Percentiles rank a stretch among this genome's conserved stretches.
phyloP scores from a whole-genome alignment of 2,329 filamentous ascomycete genomes.

The Lojkania enalia region DNA sequence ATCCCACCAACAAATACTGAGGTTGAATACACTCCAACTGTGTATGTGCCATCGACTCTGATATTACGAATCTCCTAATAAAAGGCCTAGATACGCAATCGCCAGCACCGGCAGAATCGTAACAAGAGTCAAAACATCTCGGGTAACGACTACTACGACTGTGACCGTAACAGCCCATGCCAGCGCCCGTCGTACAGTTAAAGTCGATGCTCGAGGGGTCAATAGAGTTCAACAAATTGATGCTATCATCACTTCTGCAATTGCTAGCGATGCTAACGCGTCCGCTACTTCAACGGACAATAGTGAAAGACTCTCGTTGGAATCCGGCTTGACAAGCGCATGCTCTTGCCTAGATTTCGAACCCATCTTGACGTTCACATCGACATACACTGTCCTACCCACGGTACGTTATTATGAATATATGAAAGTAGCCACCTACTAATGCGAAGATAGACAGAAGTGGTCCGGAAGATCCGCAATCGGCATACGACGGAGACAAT shows the following conservation, averaged over 20 bases:
- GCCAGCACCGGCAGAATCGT: constrained; percentile 11
- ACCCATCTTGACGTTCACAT: constrained; percentile 34
- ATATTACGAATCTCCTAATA: too few species aligned
- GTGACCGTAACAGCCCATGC: constrained; percentile 22
- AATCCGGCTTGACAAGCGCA: constrained; percentile 30
- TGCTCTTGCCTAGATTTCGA: constrained; percentile 35
- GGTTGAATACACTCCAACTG: constrained; percentile 25
- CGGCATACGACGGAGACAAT: neutral
- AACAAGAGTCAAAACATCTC: neutral
- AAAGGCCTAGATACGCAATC: constrained; percentile 8
- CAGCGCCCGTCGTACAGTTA: neutral
- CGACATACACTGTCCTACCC: constrained; percentile 26
- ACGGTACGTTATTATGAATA: constrained; percentile 23
- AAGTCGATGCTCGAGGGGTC: constrained; percentile 16
- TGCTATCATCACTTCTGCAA: constrained; percentile 25
- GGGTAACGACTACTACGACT: constrained; percentile 27
- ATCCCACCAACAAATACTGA: constrained; percentile 26
- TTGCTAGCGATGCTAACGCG: constrained; percentile 22
- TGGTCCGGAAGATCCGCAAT: neutral
- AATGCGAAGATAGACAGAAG: neutral
- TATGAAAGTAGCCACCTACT: neutral
- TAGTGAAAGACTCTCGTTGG: constrained; percentile 15
- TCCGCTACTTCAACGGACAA: constrained; percentile 7
- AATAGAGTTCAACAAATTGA: constrained; percentile 22
- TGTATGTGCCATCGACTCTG: too few species aligned